Evolutionary conservation across 768 basidiomycete species (phyloP).

Genomic region (Suillus clintonianus): DNA sequence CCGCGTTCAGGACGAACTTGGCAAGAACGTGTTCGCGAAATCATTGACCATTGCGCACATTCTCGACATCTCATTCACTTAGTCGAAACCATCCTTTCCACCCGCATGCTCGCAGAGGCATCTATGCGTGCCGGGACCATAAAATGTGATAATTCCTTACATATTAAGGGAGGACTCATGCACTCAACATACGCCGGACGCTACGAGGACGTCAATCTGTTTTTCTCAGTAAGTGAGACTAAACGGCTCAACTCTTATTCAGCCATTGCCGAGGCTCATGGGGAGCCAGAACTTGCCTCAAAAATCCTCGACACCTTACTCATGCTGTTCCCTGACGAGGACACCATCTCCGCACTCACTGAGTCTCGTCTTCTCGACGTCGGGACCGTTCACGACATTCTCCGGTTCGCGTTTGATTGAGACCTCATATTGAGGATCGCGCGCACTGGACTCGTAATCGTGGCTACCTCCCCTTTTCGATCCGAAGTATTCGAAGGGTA

Average conservation of each 20-base stretch:
- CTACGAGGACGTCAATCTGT: not conserved
- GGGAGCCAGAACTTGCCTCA: not conserved
- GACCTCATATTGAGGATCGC: not conserved
- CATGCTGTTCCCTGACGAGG: not conserved
- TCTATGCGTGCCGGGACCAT: accelerated
- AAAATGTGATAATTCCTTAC: not conserved
- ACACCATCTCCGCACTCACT: not conserved
- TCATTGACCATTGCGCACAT: not conserved
- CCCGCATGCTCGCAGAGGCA: not conserved
- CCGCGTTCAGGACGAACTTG: not conserved
- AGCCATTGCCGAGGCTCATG: not conserved
- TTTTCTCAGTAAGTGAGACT: not conserved
- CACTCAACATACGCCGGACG: not conserved
- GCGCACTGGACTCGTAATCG: too few relatives aligned
- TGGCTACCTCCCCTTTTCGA: too few relatives aligned
- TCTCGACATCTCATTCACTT: not conserved
- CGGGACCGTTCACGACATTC: not conserved
- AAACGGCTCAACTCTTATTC: not conserved
- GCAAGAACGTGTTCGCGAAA: not conserved
- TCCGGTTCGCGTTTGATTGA: not conserved
- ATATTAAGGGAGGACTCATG: not conserved
- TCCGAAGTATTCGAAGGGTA: too few relatives aligned
- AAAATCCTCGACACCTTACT: not conserved
- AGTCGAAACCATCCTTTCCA: not conserved
- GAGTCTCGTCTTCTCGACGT: not conserved